Evolutionary conservation across 768 basidiomycete species (phyloP).

Genomic region (Collybia sp.): DNA sequence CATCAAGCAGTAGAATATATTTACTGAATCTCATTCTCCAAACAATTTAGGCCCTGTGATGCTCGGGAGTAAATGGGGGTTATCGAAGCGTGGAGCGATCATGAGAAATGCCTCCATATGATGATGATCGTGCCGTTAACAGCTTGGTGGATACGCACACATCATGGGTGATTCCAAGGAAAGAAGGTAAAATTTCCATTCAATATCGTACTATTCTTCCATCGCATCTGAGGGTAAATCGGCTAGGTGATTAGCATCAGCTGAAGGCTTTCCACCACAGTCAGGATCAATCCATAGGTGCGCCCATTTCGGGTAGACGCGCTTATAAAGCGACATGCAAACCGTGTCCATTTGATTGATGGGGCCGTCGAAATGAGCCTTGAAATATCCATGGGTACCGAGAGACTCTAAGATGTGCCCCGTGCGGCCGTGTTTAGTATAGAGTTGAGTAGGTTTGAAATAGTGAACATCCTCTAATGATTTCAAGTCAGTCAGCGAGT

Average conservation of each 20-base stretch:
- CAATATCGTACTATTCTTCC: conserved; percentile 28
- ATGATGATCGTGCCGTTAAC: no score
- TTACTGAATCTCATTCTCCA: no score
- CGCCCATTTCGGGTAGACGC: conserved; percentile 89
- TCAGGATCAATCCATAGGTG: conserved; percentile 37
- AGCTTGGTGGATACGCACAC: no score
- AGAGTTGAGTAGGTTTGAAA: conserved; percentile 89
- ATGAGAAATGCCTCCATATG: no score
- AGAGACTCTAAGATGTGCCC: conserved; percentile 92
- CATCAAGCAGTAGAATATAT: no score
- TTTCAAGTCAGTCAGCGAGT: conserved; percentile 4
- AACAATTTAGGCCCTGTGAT: no score
- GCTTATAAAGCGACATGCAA: conserved; percentile 93
- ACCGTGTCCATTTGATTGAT: conserved; percentile 96
- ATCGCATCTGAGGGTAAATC: conserved; percentile 22
- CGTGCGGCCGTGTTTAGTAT: conserved; percentile 85
- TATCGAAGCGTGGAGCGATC: no score
- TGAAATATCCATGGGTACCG: conserved; percentile 97
- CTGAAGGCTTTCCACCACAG: background rate
- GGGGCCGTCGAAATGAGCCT: conserved; percentile 91
- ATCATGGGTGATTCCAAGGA: no score
- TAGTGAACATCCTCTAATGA: conserved; percentile 78
- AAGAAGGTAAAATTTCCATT: no score
- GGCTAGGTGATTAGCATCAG: no score
- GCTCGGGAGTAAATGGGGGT: no score